Evolutionary conservation across 2,329 filamentous ascomycete species (phyloP).

Genomic region (Sarocladium kiliense): DNA sequence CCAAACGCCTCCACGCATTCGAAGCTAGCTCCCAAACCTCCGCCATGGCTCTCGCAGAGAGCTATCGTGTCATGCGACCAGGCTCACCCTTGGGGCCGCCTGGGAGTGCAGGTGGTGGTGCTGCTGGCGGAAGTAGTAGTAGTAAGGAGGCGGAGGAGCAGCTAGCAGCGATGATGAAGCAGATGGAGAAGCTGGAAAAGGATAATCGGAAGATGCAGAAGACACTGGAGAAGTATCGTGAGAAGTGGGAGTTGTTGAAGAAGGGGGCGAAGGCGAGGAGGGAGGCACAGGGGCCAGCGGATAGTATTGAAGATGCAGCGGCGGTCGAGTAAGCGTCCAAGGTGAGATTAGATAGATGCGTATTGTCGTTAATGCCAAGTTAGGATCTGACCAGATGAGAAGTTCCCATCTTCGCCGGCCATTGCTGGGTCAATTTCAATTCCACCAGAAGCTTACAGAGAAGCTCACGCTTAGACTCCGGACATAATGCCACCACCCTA

Average conservation of each 20-base stretch:
- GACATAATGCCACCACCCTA: constrained; percentile 99
- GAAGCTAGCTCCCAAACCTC: constrained; percentile 88
- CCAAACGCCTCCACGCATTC: constrained; percentile 84
- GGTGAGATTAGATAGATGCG: neutral
- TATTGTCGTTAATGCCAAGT: neutral
- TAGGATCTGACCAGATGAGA: neutral
- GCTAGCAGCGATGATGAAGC: constrained; percentile 49
- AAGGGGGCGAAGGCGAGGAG: constrained; percentile 53
- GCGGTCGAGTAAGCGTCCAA: constrained; percentile 1
- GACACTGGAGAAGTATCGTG: constrained; percentile 53
- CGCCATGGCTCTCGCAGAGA: constrained; percentile 80
- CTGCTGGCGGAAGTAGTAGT: constrained; percentile 29
- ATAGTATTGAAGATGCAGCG: constrained; percentile 27
- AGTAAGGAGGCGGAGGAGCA: constrained; percentile 64
- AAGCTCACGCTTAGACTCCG: constrained; percentile 80
- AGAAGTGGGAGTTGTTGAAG: constrained; percentile 58
- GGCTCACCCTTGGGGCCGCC: constrained; percentile 44
- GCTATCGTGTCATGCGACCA: constrained; percentile 59
- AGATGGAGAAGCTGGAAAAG: constrained; percentile 62
- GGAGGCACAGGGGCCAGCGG: constrained; percentile 33
- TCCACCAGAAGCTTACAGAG: constrained; percentile 98
- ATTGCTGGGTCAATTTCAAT: too few species aligned
- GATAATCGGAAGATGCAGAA: constrained; percentile 51
- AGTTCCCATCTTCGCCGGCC: neutral
- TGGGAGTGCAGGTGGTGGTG: constrained; percentile 18